phyloP scores from a whole-genome alignment of 345 rosid genomes.

The Cochlearia excelsa region DNA sequence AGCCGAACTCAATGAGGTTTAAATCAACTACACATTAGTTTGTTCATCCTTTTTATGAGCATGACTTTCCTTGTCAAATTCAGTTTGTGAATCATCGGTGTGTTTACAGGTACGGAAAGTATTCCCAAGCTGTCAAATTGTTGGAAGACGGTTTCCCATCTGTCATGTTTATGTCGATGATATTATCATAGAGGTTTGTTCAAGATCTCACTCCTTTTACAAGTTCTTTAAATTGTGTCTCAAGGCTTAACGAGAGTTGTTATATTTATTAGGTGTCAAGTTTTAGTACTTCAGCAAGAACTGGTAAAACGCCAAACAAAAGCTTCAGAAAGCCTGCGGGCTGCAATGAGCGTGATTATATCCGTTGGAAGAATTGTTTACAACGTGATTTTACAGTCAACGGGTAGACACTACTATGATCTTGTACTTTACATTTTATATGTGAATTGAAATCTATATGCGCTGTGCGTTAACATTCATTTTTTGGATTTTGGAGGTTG shows the following conservation, averaged over 20 bases:
- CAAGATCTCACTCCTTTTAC: constrained; percentile 5
- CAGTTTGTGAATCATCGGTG: background rate
- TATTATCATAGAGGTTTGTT: constrained; percentile 52
- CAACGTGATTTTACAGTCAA: constrained; percentile 71
- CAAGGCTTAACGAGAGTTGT: constrained; percentile 11
- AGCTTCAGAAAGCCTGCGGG: constrained; percentile 40
- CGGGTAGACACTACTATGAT: constrained; percentile 39
- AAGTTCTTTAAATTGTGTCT: background rate
- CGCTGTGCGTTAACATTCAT: constrained; percentile 1
- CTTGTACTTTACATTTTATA: constrained; percentile 1
- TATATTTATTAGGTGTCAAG: constrained; percentile 52
- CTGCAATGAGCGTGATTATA: constrained; percentile 45
- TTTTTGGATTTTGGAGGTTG: constrained; percentile 42
- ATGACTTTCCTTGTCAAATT: background rate
- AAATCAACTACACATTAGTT: constrained; percentile 4
- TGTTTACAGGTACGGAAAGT: constrained; percentile 45
- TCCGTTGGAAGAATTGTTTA: constrained; percentile 59
- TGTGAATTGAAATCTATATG: background rate
- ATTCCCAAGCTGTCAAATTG: constrained; percentile 50
- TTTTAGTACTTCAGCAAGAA: constrained; percentile 51
- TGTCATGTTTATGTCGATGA: constrained; percentile 58
- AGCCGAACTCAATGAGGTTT: constrained; percentile 61
- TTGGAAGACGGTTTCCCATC: constrained; percentile 72
- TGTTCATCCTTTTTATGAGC: background rate
- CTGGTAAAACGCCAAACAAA: constrained; percentile 27